A percentile compares a stretch with the other conserved stretches of the same genome.
These are phyloP conservation scores for Pholiota conissans DNA, from an alignment of 768 basidiomycete genomes.

Conservation along the genomic window DNA sequence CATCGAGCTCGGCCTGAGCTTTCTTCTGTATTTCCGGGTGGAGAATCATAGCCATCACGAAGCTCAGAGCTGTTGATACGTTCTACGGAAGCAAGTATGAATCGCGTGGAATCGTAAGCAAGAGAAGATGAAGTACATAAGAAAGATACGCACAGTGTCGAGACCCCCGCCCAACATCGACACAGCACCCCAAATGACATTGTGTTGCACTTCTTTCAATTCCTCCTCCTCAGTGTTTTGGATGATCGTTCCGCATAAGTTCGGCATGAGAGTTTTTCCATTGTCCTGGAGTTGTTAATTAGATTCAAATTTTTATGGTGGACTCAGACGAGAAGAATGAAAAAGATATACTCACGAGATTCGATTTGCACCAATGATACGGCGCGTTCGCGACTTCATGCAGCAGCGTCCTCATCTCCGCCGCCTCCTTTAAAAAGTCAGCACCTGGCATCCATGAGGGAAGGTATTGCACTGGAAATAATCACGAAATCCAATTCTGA, in stretches of 20 bases:
- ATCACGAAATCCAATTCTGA: no score
- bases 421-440: slow-evolving; percentile 47
- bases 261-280: slow-evolving; percentile 41
- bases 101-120: slow-evolving; percentile 3
- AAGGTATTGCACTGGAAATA: slow-evolving; percentile 43
- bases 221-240: slow-evolving; percentile 26
- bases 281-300: slow-evolving; percentile 35
- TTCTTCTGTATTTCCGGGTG: slow-evolving; percentile 43
- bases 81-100: slow-evolving; percentile 35
- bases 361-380: slow-evolving; percentile 38
- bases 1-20: slow-evolving; percentile 53
- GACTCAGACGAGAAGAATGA: slow-evolving; percentile 18
- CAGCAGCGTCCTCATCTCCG: slow-evolving; percentile 32
- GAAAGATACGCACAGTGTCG: slow-evolving; percentile 20
- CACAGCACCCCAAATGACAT: slow-evolving; percentile 37
- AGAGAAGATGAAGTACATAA: no score
- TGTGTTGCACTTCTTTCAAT: slow-evolving; percentile 33
- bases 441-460: slow-evolving; percentile 63
- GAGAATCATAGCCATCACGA: slow-evolving; percentile 49
- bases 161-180: slow-evolving; percentile 20
- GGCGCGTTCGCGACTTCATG: slow-evolving; percentile 35
- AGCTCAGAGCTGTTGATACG: slow-evolving; percentile 40
- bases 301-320: slow-evolving; percentile 22
- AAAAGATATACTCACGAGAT: slow-evolving; percentile 48
- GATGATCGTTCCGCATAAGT: slow-evolving; percentile 32